Evolutionary conservation across 164 flowering plant species (phyloP), one percentile per base, ranked within the genome.

Genomic region (Hamamelis virginiana): DNA sequence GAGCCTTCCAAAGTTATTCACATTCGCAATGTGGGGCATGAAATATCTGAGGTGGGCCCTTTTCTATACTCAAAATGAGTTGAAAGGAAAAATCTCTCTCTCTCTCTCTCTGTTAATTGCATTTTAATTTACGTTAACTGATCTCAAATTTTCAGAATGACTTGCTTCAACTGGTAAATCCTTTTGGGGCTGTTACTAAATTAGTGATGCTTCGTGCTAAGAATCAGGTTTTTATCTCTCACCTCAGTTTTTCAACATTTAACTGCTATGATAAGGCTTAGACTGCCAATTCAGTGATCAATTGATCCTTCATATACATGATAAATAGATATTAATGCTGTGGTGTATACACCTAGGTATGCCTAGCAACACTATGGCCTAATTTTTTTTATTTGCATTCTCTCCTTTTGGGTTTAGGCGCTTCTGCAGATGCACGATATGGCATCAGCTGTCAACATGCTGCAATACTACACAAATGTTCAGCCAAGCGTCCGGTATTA

Each of bases 1-100:
- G 99, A 92, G 71, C 96, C 99, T 44, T 95, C 99, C 23, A 95
- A 95, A 80, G 99, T 95, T 52, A 86, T 95, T 81, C 99, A 95
- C 50, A 84, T 95, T 15, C 98, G 99, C 68, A 95, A 95, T 58
- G 99, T 95, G 38, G 99, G 97, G 9, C 99, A 95, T 59, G 99
- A 95, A 78, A 91, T 95, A 56, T 83, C 98, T 23, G 99, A 95
- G 85, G 99, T 92, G 83, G 14, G 1, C 18, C 1, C 22, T 21
- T 18, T 72, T 33, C 52, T 66, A 33, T 33, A 33, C 41, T 33
- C 6, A 33, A 33, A 33, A 33, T 33, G 41, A 33, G 41, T 33
- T 33, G 41, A 33, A 33, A 33, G 6, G 4, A 33, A 33, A 33
- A 33, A n/a, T n/a, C 74, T 63, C 47, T 27, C 19, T 9, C 22